These are phyloP conservation scores for Nitzschia sp. DNA, from an alignment of 108 stramenopile species.

Conservation along the genomic window DNA sequence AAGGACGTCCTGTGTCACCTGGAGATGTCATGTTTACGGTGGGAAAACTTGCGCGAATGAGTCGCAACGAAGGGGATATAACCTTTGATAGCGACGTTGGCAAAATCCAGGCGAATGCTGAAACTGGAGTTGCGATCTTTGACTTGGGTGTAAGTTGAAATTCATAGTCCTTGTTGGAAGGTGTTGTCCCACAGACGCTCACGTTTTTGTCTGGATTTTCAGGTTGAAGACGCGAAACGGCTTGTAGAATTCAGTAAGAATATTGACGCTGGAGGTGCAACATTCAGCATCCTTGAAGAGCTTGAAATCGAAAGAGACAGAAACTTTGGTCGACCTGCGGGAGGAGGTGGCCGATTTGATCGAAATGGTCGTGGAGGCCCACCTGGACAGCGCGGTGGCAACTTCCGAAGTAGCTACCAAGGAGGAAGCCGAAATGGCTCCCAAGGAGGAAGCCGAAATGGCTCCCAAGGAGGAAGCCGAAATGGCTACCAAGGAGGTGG, in stretches of 20 bases:
- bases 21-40: constrained; percentile 90
- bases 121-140: constrained; percentile 75
- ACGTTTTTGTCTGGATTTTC: constrained; percentile 1
- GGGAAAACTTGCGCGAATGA: constrained; percentile 78
- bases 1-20: constrained; percentile 61
- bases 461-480: background rate
- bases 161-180: no score
- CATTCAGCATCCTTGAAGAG: constrained; percentile 68
- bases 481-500: background rate
- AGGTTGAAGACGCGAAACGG: constrained; percentile 80
- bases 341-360: constrained; percentile 44
- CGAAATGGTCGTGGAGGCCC: constrained; percentile 33
- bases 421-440: background rate
- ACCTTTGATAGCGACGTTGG: constrained; percentile 83
- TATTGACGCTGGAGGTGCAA: constrained; percentile 73
- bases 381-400: background rate
- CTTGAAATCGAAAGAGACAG: constrained; percentile 75
- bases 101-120: constrained; percentile 72
- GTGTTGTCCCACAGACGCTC: background rate
- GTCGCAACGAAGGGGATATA: constrained; percentile 52
- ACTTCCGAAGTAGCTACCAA: background rate
- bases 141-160: constrained; percentile 84
- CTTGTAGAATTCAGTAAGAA: constrained; percentile 78
- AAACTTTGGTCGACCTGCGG: constrained; percentile 60
- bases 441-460: background rate